A percentile compares a stretch with the other conserved stretches of the same genome.
Conservation (phyloP, 2,329 filamentous ascomycete species). For the Ophiostoma sp. region DNA sequence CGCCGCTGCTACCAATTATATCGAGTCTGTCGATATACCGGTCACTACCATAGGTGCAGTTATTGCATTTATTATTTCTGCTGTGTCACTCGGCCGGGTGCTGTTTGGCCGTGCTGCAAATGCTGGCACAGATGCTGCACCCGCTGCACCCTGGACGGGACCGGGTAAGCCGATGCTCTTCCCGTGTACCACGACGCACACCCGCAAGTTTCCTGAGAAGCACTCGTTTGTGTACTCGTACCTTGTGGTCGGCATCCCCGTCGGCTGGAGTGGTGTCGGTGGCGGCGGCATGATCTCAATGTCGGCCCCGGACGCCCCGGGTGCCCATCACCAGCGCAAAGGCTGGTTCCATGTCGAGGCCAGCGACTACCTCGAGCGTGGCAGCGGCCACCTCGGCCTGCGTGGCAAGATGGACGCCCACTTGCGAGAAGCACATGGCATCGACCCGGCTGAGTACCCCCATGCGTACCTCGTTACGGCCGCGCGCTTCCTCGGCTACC, state of each 20-base stretch:
- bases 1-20: background rate
- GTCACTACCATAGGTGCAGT: background rate
- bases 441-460: conserved; percentile 56
- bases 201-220: conserved; percentile 60
- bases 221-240: conserved; percentile 68
- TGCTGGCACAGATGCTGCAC: background rate
- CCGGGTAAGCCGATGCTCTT: conserved; percentile 50
- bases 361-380: conserved; percentile 56
- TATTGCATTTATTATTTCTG: background rate
- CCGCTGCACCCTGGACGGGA: background rate
- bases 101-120: background rate
- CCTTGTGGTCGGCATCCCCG: conserved; percentile 61
- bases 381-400: conserved; percentile 47
- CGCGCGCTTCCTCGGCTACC: conserved; percentile 62
- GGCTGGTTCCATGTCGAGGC: conserved; percentile 57
- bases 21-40: background rate
- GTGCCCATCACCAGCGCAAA: background rate
- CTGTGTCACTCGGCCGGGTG: background rate
- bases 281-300: conserved; percentile 50
- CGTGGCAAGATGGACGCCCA: conserved; percentile 58
- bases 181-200: conserved; percentile 60
- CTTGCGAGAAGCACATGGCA: conserved; percentile 47
- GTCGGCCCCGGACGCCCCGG: background rate
- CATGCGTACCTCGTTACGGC: conserved; percentile 68
- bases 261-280: conserved; percentile 54